Evolutionary conservation across 2,329 filamentous ascomycete genomes (phyloP).

Genomic region (Leptodontidium sp.): DNA sequence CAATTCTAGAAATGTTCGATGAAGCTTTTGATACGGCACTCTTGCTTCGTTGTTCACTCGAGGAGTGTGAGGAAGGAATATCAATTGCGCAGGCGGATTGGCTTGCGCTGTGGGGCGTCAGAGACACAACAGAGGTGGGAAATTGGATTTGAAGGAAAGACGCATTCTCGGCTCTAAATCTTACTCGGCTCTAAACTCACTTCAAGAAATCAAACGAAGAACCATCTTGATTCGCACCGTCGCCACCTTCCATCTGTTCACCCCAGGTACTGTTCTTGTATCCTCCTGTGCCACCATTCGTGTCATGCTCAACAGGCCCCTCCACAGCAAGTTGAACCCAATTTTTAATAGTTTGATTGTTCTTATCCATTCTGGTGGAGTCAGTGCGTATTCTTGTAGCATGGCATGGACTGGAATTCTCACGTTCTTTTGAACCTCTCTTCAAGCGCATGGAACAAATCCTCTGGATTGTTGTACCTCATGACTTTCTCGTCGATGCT

Average conservation of each 20-base stretch:
- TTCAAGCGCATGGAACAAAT: background rate
- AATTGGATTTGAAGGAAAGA: constrained; percentile 4
- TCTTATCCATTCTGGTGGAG: background rate
- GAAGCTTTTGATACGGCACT: constrained; percentile 7
- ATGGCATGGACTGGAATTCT: background rate
- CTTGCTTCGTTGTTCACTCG: constrained; percentile 1
- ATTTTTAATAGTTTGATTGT: background rate
- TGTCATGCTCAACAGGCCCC: background rate
- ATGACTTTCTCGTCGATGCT: background rate
- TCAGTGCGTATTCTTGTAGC: background rate
- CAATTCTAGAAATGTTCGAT: constrained; percentile 9
- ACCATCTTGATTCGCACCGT: constrained; percentile 2
- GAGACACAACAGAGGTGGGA: background rate
- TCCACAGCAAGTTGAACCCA: constrained; percentile 1
- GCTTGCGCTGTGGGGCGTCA: background rate
- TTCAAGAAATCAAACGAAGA: constrained; percentile 12
- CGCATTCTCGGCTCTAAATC: background rate
- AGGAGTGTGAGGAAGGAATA: constrained; percentile 12
- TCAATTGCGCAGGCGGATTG: constrained; percentile 8
- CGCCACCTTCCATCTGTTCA: background rate
- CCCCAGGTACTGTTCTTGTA: background rate
- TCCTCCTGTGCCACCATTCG: background rate
- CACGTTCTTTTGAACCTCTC: background rate
- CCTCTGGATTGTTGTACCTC: background rate
- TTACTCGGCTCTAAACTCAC: too few species aligned